Percentiles rank a stretch among this genome's conserved stretches.
phyloP scores from a whole-genome alignment of 306 rosid species.

The Styphnolobium japonicum region DNA sequence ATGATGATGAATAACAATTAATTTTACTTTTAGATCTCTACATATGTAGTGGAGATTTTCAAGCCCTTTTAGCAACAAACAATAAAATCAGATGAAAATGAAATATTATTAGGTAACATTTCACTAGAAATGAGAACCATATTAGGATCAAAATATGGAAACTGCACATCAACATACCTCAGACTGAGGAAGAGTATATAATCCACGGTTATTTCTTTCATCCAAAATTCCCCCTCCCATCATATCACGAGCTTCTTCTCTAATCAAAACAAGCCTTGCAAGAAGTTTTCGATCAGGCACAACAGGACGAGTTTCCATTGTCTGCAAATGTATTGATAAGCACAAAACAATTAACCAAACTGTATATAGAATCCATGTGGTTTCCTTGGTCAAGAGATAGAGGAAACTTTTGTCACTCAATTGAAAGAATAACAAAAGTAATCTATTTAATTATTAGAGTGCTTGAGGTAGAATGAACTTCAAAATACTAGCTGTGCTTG shows the following conservation, averaged over 20 bases:
- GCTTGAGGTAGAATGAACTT: neutral
- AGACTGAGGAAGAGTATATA: conserved; percentile 80
- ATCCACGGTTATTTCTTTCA: conserved; percentile 89
- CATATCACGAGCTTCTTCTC: conserved; percentile 97
- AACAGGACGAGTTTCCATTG: conserved; percentile 91
- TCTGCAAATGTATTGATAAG: conserved; percentile 43
- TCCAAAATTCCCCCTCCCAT: conserved; percentile 97
- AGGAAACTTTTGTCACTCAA: neutral
- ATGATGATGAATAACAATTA: neutral
- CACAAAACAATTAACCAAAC: conserved; percentile 7
- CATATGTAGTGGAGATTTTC: neutral
- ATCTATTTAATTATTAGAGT: neutral
- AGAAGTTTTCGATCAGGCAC: conserved; percentile 89
- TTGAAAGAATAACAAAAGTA: neutral
- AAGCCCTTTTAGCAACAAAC: conserved; percentile 14
- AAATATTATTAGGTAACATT: neutral
- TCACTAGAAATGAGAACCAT: neutral
- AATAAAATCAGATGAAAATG: neutral
- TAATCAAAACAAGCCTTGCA: conserved; percentile 94
- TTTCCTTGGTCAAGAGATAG: neutral
- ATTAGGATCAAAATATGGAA: conserved; percentile 19
- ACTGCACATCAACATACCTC: conserved; percentile 55
- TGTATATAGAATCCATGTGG: neutral
- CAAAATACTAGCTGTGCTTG: neutral
- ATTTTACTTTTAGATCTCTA: neutral